Conservation (phyloP, 805 yeast species). For the Jamesozyma hellenica region DNA sequence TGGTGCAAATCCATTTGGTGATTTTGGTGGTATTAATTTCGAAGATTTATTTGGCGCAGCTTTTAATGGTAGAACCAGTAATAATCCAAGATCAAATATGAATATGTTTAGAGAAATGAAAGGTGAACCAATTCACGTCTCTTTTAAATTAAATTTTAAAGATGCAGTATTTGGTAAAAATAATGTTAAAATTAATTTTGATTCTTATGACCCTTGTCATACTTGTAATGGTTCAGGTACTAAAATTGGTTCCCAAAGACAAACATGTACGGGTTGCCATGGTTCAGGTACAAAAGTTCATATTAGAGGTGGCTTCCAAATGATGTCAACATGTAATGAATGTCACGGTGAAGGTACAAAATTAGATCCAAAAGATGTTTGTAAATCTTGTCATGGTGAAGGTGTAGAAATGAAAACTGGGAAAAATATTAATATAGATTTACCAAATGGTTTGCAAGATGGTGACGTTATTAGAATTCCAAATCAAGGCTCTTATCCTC, state of each 20-base stretch:
- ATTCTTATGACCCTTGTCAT: constrained; percentile 64
- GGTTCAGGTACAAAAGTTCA: constrained; percentile 91
- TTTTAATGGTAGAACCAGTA: constrained; percentile 33
- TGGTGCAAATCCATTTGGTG: constrained; percentile 27
- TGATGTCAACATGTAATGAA: constrained; percentile 82
- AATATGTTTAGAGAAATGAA: constrained; percentile 55
- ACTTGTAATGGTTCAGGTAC: constrained; percentile 82
- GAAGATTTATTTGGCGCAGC: constrained; percentile 58
- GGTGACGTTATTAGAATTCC: constrained; percentile 77
- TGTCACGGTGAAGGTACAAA: constrained; percentile 87
- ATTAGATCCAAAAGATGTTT: constrained; percentile 56
- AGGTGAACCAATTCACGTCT: constrained; percentile 81
- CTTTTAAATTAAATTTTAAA: constrained; percentile 65
- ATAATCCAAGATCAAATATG: constrained; percentile 16
- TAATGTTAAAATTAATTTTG: constrained; percentile 54
- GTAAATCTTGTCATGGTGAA: constrained; percentile 77
- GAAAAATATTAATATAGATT: constrained; percentile 67
- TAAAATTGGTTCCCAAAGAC: constrained; percentile 56
- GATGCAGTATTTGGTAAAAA: constrained; percentile 78
- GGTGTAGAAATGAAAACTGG: constrained; percentile 59
- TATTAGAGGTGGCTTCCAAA: constrained; percentile 85
- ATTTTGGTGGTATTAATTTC: constrained; percentile 40
- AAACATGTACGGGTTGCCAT: constrained; percentile 78
- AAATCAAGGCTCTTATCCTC: constrained; percentile 87
- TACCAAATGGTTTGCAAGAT: constrained; percentile 83